A percentile compares a stretch with the other conserved stretches of the same genome.
These are phyloP conservation scores for Phytophthora citrophthora DNA, from an alignment of 352 stramenopile species.

Conservation along the genomic window DNA sequence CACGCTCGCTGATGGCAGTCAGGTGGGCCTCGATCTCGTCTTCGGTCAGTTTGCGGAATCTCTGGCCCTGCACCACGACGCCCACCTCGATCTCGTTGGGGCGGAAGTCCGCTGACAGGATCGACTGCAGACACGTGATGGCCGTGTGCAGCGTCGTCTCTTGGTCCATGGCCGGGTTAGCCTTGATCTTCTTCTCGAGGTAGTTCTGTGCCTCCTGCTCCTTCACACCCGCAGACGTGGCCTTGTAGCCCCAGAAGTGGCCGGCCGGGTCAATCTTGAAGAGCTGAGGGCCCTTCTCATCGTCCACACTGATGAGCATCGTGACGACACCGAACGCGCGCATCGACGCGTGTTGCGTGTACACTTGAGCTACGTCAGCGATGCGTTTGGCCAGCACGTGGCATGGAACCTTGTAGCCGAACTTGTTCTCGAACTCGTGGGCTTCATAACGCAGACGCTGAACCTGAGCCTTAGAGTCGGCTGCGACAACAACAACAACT, in stretches of 20 bases:
- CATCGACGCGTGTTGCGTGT: slow-evolving; percentile 96
- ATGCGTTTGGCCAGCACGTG: slow-evolving; percentile 96
- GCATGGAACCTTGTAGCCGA: slow-evolving; percentile 96
- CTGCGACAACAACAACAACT: slow-evolving; percentile 36
- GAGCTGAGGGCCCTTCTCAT: slow-evolving; percentile 97
- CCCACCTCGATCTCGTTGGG: slow-evolving; percentile 95
- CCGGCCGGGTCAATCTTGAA: slow-evolving; percentile 99
- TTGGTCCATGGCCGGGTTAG: slow-evolving; percentile 90
- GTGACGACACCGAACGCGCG: slow-evolving; percentile 96
- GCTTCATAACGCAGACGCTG: slow-evolving; percentile 97
- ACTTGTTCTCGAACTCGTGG: slow-evolving; percentile 97
- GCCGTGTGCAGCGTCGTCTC: slow-evolving; percentile 95
- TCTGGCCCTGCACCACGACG: slow-evolving; percentile 66
- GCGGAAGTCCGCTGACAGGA: slow-evolving; percentile 98
- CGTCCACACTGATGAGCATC: slow-evolving; percentile 97
- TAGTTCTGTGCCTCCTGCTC: slow-evolving; percentile 99
- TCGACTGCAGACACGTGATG: slow-evolving; percentile 97
- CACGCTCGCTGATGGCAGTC: slow-evolving; percentile 97
- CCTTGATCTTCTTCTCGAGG: slow-evolving; percentile 98
- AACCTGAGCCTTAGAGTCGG: slow-evolving; percentile 93
- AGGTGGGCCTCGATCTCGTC: slow-evolving; percentile 98
- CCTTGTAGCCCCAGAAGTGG: slow-evolving; percentile 97
- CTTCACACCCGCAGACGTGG: slow-evolving; percentile 94
- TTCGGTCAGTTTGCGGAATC: slow-evolving; percentile 94
- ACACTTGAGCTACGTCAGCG: slow-evolving; percentile 97